Evolutionary conservation across 352 stramenopile species (phyloP), one percentile per base, ranked within the genome.

Genomic region (Pythium apleroticum): DNA sequence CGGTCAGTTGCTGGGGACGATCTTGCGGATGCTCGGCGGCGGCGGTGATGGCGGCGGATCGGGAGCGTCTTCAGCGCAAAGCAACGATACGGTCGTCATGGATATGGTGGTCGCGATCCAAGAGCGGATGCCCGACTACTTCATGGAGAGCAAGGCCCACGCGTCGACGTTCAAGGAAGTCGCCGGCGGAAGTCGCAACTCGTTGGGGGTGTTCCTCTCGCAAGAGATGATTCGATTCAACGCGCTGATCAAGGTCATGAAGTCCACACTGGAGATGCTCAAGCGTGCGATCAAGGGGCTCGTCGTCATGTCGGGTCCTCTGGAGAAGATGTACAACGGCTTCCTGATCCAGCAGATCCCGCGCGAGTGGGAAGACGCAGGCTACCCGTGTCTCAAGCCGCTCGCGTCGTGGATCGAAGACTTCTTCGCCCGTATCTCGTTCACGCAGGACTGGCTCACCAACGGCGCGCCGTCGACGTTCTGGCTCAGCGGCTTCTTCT

Each of bases 401-500:
- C 75, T 98, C 17, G 78, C 74, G 30, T 88, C 77, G 11, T 98
- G 95, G 95, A 96, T 96, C 28, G 88, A 96, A 56, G 95, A 98
- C 66, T 97, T 98, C 53, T 89, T 98, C 45, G 75, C 71, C 17
- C 81, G 95, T 33, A 89, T 98, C 54, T 72, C 74, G 14, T 88
- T 97, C 52, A 91, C 96, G 19, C 72, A 80, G 25, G 64, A 80
- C 3, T 98, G 95, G 95, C 72, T 98, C 5, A 74, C 79, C 12
- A 70, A 91, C 0, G 92, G 92, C 0, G 88, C 93, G 17, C 88
- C 91, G 4, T 41, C 81, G 9, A 76, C 85, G 11, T 98, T 90
- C 68, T 98, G 95, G 95, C 53, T 98, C n/a, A 89, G 87, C 12
- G 90, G 92, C 10, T 97, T 98, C 61, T 97, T 97, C 79, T 98